These are phyloP conservation scores for Suillus placidus DNA, from an alignment of 768 basidiomycete species.

Conservation along the genomic window DNA sequence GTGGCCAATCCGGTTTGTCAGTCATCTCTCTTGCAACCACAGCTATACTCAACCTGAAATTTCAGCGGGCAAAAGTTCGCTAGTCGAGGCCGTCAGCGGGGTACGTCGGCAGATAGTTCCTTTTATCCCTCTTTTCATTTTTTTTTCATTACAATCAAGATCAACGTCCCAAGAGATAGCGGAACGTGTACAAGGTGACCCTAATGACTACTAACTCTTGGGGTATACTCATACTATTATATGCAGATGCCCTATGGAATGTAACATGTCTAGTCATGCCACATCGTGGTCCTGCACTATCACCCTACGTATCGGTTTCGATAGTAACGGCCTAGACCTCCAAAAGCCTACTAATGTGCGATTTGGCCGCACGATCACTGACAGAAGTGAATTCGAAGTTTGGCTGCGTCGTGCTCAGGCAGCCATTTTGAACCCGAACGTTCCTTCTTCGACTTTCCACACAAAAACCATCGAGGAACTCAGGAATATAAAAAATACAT, in stretches of 20 bases:
- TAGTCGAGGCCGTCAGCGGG: constrained; percentile 43
- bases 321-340: constrained; percentile 30
- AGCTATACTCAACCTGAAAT: constrained; percentile 32
- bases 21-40: neutral
- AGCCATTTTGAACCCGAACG: constrained; percentile 52
- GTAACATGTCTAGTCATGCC: constrained; percentile 30
- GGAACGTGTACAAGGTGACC: constrained; percentile 40
- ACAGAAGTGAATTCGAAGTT: constrained; percentile 50
- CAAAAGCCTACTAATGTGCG: constrained; percentile 26
- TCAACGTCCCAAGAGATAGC: neutral
- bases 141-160: neutral
- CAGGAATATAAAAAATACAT: constrained; percentile 18
- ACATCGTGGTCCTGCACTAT: constrained; percentile 42
- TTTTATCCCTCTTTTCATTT: neutral
- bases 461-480: constrained; percentile 10
- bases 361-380: constrained; percentile 47
- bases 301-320: constrained; percentile 45
- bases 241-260: constrained; percentile 40
- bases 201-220: neutral
- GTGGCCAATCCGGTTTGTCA: constrained; percentile 53
- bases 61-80: constrained; percentile 31
- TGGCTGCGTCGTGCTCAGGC: constrained; percentile 62
- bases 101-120: neutral
- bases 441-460: constrained; percentile 30
- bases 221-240: neutral